These are phyloP conservation scores for Colletotrichum trifolii DNA, from an alignment of 2,329 filamentous ascomycete species.

Conservation along the genomic window DNA sequence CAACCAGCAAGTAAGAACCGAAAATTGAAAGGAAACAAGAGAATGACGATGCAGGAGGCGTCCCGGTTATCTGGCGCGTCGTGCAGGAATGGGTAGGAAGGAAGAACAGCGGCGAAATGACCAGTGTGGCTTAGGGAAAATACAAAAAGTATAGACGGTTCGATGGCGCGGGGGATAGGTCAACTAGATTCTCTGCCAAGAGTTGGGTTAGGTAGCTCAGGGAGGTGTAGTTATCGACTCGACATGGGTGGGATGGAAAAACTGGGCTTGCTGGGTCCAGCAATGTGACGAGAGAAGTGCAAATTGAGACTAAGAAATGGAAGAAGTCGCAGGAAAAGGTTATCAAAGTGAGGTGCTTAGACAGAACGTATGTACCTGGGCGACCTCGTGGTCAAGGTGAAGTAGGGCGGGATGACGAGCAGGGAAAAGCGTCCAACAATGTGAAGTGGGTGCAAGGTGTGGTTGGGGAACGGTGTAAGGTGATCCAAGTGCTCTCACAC, in stretches of 20 bases:
- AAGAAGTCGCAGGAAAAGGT: constrained; percentile 6
- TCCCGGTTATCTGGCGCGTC: constrained; percentile 14
- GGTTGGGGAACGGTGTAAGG: neutral
- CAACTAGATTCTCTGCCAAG: no score
- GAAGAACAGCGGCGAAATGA: constrained; percentile 27
- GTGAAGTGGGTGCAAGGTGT: neutral
- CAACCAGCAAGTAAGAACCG: constrained; percentile 3
- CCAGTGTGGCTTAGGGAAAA: constrained; percentile 27
- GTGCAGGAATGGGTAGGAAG: constrained; percentile 8
- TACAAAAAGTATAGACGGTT: constrained; percentile 15
- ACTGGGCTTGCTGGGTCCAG: constrained; percentile 23
- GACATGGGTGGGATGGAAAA: constrained; percentile 19
- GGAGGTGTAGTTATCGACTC: constrained; percentile 18
- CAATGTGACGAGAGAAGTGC: no score
- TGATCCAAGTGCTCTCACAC: no score
- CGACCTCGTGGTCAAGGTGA: neutral
- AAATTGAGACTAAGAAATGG: constrained; percentile 14
- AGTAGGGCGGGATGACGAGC: neutral
- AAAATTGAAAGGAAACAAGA: constrained; percentile 30
- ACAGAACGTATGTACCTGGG: neutral
- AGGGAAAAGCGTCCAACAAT: constrained; percentile 3
- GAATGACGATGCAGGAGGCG: constrained; percentile 30
- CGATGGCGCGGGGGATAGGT: constrained; percentile 8
- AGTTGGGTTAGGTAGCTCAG: constrained; percentile 1
- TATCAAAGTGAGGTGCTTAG: neutral